Conservation (phyloP, 2,329 filamentous ascomycete genomes). For the Clonostachys byssicola region DNA sequence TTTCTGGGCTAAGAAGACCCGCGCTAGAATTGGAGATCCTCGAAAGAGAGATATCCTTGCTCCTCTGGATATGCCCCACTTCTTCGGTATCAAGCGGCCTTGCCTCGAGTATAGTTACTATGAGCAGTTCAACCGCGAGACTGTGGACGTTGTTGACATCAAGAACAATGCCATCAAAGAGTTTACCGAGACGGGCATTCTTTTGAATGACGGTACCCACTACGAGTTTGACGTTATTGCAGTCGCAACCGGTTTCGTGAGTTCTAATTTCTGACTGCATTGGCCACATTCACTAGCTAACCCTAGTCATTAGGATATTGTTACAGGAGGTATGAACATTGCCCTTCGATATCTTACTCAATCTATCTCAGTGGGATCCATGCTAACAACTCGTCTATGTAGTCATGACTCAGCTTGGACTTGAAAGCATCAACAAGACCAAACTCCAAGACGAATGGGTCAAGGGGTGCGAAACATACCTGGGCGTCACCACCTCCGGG, state of each 20-base stretch:
- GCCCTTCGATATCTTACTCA: neutral
- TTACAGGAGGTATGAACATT: constrained; percentile 22
- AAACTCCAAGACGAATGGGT: constrained; percentile 36
- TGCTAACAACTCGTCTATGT: neutral
- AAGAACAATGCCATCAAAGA: constrained; percentile 30
- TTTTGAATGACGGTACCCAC: constrained; percentile 30
- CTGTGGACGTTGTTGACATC: constrained; percentile 36
- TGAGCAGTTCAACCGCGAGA: constrained; percentile 38
- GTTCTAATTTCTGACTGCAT: too few relatives aligned
- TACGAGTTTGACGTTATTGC: constrained; percentile 38
- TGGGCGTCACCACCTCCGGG: constrained; percentile 34
- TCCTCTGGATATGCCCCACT: constrained; percentile 45
- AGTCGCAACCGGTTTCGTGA: constrained; percentile 40
- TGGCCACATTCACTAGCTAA: too few relatives aligned
- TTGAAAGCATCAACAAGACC: constrained; percentile 30
- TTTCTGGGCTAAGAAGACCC: constrained; percentile 50
- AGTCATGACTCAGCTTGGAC: constrained; percentile 39
- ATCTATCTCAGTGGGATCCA: too few relatives aligned
- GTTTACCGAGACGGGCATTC: constrained; percentile 34
- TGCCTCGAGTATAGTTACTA: constrained; percentile 38
- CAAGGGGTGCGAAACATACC: constrained; percentile 33
- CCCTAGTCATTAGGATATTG: constrained; percentile 14
- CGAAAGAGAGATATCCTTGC: constrained; percentile 44
- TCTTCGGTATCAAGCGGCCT: constrained; percentile 48
- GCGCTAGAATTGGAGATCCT: constrained; percentile 43